A percentile compares a stretch with the other conserved stretches of the same genome.
phyloP scores from a whole-genome alignment of 176 grass and related monocot species.

The Ensete ventricosum region DNA sequence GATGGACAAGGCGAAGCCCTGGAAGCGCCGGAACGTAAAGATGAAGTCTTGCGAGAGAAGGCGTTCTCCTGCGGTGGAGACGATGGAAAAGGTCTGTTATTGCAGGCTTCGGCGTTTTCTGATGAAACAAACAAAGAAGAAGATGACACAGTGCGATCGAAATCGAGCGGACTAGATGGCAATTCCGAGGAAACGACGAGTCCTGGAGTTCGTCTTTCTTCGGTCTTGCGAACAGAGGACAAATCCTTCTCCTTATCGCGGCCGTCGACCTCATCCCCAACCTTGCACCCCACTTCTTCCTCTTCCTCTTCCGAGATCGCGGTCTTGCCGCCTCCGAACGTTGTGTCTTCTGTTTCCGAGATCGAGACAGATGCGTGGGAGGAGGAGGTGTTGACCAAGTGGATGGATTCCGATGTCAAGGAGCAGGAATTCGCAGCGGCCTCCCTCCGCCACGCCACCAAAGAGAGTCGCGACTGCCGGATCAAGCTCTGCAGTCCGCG shows the following conservation, averaged over 20 bases:
- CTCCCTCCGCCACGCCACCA: slow-evolving; percentile 26
- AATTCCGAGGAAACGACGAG: not conserved
- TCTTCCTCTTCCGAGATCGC: slow-evolving; percentile 15
- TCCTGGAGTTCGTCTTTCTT: not conserved
- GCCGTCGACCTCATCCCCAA: slow-evolving; percentile 10
- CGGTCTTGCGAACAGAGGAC: not conserved
- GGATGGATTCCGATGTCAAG: slow-evolving; percentile 11
- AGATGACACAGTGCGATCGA: not conserved
- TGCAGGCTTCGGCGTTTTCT: not conserved
- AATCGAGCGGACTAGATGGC: not conserved
- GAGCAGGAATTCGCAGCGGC: slow-evolving; percentile 11
- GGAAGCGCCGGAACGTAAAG: not conserved
- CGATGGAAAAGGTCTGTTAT: not conserved
- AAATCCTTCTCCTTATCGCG: slow-evolving; percentile 17
- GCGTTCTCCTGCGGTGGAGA: not conserved
- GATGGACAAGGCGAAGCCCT: not conserved
- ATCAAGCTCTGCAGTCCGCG: slow-evolving; percentile 30
- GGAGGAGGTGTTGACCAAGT: slow-evolving; percentile 28
- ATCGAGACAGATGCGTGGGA: slow-evolving; percentile 13
- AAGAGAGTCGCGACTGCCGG: slow-evolving; percentile 23
- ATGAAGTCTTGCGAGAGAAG: not conserved
- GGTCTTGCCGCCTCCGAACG: not conserved
- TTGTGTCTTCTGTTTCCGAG: not conserved
- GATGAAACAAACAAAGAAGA: not conserved
- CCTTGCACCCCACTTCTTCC: not conserved